phyloP scores from a whole-genome alignment of 805 yeast species.

The Starmera caribaea region DNA sequence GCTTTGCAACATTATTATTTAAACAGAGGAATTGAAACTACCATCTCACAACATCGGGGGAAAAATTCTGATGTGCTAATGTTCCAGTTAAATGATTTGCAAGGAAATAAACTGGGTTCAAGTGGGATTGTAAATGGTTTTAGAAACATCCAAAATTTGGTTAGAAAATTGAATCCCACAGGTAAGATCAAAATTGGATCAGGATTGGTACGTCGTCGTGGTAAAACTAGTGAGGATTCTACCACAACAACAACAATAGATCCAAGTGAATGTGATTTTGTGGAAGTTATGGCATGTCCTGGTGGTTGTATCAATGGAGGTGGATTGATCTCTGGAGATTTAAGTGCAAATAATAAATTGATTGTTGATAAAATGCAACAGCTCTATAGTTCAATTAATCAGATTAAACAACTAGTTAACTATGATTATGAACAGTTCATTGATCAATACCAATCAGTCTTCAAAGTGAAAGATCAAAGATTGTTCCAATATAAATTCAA shows the following conservation, averaged over 20 bases:
- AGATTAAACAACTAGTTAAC: constrained; percentile 26
- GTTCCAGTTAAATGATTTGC: constrained; percentile 37
- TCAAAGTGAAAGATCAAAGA: constrained; percentile 25
- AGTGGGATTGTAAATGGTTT: constrained; percentile 81
- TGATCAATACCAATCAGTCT: constrained; percentile 20
- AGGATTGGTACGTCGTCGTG: constrained; percentile 12
- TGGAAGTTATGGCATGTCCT: constrained; percentile 98
- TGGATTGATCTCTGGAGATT: constrained; percentile 42
- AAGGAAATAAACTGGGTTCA: constrained; percentile 34
- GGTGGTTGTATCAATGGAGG: constrained; percentile 98
- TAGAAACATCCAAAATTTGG: constrained; percentile 88
- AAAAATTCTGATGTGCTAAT: constrained; percentile 68
- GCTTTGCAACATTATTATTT: constrained; percentile 22
- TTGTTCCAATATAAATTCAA: constrained; percentile 37
- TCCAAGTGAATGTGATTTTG: constrained; percentile 62
- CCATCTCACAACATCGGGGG: constrained; percentile 41
- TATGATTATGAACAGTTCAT: constrained; percentile 21
- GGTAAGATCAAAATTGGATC: constrained; percentile 17
- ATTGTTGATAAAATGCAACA: no score
- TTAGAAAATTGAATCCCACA: constrained; percentile 48
- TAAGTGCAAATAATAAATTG: no score
- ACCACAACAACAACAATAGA: constrained; percentile 37
- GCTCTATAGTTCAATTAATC: constrained; percentile 18
- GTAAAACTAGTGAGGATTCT: constrained; percentile 2
- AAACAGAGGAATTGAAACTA: constrained; percentile 10